Evolutionary conservation across 352 stramenopile species (phyloP).

Genomic region (Phytophthora hibernalis): DNA sequence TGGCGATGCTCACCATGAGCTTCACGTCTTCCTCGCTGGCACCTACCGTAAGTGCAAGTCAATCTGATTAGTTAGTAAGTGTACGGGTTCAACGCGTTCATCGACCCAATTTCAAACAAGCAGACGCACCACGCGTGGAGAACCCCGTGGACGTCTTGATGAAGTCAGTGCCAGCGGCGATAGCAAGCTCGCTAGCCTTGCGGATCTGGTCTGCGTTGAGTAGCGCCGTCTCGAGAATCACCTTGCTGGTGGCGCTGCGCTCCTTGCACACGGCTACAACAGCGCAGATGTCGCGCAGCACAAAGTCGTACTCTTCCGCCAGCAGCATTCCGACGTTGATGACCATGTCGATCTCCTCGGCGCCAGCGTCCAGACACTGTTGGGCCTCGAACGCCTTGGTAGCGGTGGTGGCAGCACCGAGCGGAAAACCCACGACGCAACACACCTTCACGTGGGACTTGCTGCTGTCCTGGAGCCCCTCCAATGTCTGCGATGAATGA

Average conservation of each 20-base stretch:
- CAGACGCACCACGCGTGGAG: slow-evolving; percentile 64
- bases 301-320: slow-evolving; percentile 73
- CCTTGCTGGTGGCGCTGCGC: slow-evolving; percentile 68
- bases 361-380: slow-evolving; percentile 68
- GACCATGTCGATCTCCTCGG: slow-evolving; percentile 91
- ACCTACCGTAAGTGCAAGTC: slow-evolving; percentile 37
- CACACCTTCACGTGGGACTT: slow-evolving; percentile 77
- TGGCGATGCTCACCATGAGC: slow-evolving; percentile 72
- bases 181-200: slow-evolving; percentile 71
- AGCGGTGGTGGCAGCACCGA: slow-evolving; percentile 62
- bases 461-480: slow-evolving; percentile 47
- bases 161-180: slow-evolving; percentile 80
- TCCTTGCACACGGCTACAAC: slow-evolving; percentile 76
- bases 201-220: slow-evolving; percentile 75
- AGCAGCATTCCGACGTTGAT: slow-evolving; percentile 78
- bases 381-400: slow-evolving; percentile 81
- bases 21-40: slow-evolving; percentile 82
- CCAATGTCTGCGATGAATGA: slow-evolving; percentile 40
- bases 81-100: not conserved
- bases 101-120: not conserved
- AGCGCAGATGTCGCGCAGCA: slow-evolving; percentile 77
- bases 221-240: slow-evolving; percentile 88
- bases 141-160: slow-evolving; percentile 92
- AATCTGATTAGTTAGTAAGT: slow-evolving; percentile 10
- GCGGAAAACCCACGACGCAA: slow-evolving; percentile 83